These are phyloP conservation scores for Sordariomycetes sp. DNA, from an alignment of 2,329 filamentous ascomycete species.

Conservation along the genomic window DNA sequence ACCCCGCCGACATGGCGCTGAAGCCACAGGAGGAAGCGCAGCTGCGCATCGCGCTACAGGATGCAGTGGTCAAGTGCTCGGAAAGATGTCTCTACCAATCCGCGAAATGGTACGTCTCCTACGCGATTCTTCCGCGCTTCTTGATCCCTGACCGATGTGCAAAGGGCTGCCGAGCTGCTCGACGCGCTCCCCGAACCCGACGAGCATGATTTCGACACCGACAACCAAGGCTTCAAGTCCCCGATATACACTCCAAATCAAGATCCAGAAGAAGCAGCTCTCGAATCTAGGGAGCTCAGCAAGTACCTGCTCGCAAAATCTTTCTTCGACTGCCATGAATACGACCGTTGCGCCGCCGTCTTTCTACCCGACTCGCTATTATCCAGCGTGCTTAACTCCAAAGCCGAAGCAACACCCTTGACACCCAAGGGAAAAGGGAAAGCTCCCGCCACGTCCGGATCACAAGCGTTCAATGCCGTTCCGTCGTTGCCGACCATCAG, in stretches of 20 bases:
- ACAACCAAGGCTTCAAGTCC: slow-evolving; percentile 25
- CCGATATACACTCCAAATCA: slow-evolving; percentile 44
- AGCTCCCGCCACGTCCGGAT: slow-evolving; percentile 38
- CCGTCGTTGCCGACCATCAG: slow-evolving; percentile 51
- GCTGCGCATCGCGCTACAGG: slow-evolving; percentile 67
- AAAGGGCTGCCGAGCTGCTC: slow-evolving; percentile 87
- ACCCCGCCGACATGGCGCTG: slow-evolving; percentile 35
- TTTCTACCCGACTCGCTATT: slow-evolving; percentile 76
- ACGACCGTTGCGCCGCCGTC: slow-evolving; percentile 82
- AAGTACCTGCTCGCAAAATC: slow-evolving; percentile 87
- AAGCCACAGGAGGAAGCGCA: slow-evolving; percentile 50
- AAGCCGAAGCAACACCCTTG: slow-evolving; percentile 21
- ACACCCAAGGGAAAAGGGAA: slow-evolving; percentile 52
- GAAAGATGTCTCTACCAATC: slow-evolving; percentile 94
- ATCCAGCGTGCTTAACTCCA: slow-evolving; percentile 51
- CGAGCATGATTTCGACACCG: slow-evolving; percentile 35
- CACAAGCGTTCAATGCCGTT: slow-evolving; percentile 11
- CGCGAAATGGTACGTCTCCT: slow-evolving; percentile 74
- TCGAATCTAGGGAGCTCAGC: slow-evolving; percentile 72
- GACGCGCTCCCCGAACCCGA: slow-evolving; percentile 63
- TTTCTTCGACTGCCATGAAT: slow-evolving; percentile 92
- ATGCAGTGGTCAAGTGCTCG: slow-evolving; percentile 82
- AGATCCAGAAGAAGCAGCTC: slow-evolving; percentile 62
- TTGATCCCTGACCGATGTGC: background rate
- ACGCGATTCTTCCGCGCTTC: background rate